Evolutionary conservation across 164 flowering plant genomes (phyloP).

Genomic region (Magnolia changhungtana): DNA sequence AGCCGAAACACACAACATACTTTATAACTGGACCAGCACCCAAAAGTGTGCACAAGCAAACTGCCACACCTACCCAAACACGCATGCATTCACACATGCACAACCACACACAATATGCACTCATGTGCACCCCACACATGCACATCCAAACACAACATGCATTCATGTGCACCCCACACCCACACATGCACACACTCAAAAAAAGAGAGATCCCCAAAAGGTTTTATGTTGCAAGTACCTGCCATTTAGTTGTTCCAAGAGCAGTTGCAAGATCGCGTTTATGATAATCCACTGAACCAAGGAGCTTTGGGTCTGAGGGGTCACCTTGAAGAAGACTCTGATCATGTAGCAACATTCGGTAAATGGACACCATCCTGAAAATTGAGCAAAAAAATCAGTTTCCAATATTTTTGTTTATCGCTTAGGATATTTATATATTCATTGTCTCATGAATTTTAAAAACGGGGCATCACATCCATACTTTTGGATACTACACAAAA

Average conservation of each 20-base stretch:
- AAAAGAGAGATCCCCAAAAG: background rate
- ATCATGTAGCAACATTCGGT: conserved; percentile 45
- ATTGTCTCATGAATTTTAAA: background rate
- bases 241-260: conserved; percentile 62
- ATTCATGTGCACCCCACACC: background rate
- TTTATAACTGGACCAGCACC: no score
- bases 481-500: no score
- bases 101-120: background rate
- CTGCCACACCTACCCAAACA: no score
- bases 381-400: background rate
- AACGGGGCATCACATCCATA: background rate
- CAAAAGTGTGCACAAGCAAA: no score
- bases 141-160: background rate
- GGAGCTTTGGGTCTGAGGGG: conserved; percentile 34
- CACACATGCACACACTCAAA: background rate
- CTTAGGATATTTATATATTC: background rate
- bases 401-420: background rate
- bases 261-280: conserved; percentile 51
- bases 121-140: background rate
- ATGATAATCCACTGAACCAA: conserved; percentile 41
- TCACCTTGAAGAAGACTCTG: conserved; percentile 37
- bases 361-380: conserved; percentile 54
- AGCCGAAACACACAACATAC: background rate
- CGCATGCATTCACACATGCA: no score
- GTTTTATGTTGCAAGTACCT: conserved; percentile 29